Percentiles rank a stretch among this genome's conserved stretches.
phyloP scores from a whole-genome alignment of 805 yeast genomes.

The Candida insectalens region DNA sequence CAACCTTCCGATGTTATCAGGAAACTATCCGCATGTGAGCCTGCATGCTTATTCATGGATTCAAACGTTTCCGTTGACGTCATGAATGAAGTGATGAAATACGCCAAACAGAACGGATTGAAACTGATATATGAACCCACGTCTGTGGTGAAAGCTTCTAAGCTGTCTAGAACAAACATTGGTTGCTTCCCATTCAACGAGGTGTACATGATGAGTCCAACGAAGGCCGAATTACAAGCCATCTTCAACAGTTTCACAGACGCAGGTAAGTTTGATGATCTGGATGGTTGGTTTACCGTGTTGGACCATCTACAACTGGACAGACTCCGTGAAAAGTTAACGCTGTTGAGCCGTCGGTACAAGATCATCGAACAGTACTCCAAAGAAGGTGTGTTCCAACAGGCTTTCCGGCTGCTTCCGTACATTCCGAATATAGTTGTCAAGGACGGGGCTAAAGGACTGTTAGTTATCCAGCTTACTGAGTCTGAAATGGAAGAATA shows the following conservation, averaged over 20 bases:
- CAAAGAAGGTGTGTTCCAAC: constrained; percentile 46
- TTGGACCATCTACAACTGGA: constrained; percentile 51
- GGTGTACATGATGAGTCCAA: constrained; percentile 55
- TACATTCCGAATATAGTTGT: constrained; percentile 56
- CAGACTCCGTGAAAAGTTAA: constrained; percentile 37
- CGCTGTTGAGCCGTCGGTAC: constrained; percentile 19
- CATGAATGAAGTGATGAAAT: constrained; percentile 27
- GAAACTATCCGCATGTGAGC: constrained; percentile 31
- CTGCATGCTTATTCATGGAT: constrained; percentile 51
- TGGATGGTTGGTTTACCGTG: constrained; percentile 65
- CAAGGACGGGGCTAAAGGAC: constrained; percentile 62
- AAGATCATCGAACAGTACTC: constrained; percentile 21
- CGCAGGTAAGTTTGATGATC: constrained; percentile 34
- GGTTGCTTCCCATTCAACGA: constrained; percentile 38
- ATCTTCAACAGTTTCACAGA: constrained; percentile 41
- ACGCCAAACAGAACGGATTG: constrained; percentile 13
- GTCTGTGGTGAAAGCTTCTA: constrained; percentile 50
- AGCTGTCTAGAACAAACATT: constrained; percentile 29
- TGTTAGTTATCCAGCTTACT: constrained; percentile 34
- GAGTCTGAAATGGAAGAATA: constrained; percentile 13
- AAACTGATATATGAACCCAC: constrained; percentile 67
- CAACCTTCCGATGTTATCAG: constrained; percentile 31
- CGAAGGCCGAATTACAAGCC: constrained; percentile 47
- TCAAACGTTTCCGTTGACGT: constrained; percentile 49
- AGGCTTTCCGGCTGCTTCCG: constrained; percentile 65